Conservation (phyloP, 169 alveolate genomes). For the Eimeria maxima region DNA sequence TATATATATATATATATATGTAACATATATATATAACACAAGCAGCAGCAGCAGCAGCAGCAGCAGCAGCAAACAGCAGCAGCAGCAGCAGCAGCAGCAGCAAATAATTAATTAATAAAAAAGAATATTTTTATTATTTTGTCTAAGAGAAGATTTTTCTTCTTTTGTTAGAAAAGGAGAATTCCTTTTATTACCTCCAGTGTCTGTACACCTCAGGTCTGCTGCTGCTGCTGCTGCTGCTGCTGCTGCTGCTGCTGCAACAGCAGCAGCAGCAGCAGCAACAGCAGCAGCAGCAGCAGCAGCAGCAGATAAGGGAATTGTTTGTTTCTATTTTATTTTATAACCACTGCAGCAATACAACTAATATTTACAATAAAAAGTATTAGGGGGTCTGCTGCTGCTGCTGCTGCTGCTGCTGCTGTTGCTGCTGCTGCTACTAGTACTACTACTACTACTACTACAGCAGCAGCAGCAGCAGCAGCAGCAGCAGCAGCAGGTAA, state of each 20-base stretch:
- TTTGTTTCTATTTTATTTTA: no score
- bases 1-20: no score
- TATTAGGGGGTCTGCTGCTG: not conserved
- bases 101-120: no score
- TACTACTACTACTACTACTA: not conserved
- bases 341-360: no score
- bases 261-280: conserved; percentile 23
- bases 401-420: not conserved
- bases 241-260: not conserved
- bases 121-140: no score
- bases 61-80: not conserved
- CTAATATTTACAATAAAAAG: no score
- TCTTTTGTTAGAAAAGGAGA: no score
- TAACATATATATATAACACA: no score
- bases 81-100: not conserved
- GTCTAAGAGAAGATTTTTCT: no score
- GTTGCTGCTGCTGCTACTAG: not conserved
- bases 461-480: conserved; percentile 20
- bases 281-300: not conserved
- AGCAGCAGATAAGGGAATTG: not conserved
- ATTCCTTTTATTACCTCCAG: no score
- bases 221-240: not conserved
- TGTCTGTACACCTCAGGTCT: no score
- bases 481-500: not conserved
- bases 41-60: no score